Evolutionary conservation across 1,284 basidiomycete species (phyloP).

Genomic region (Boletus holoroseus): DNA sequence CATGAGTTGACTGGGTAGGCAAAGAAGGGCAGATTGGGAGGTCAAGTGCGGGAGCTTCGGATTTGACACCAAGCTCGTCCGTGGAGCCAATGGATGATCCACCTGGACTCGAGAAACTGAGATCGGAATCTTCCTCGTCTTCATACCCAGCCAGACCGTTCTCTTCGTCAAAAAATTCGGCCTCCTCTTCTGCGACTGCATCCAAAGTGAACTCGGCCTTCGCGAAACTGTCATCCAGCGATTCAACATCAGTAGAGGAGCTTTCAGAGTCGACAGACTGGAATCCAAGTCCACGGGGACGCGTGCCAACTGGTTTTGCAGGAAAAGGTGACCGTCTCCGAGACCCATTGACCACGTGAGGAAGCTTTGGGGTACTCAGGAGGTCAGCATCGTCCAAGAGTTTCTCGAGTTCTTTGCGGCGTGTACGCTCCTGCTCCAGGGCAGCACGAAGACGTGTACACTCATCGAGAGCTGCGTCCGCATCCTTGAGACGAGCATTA

Average conservation of each 20-base stretch:
- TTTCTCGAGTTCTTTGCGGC: conserved; percentile 39
- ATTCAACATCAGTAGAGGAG: conserved; percentile 62
- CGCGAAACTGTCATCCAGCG: conserved; percentile 39
- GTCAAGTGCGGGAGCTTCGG: conserved; percentile 1
- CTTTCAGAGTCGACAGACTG: conserved; percentile 58
- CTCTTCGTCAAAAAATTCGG: conserved; percentile 46
- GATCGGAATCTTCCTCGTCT: conserved; percentile 61
- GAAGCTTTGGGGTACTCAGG: conserved; percentile 28
- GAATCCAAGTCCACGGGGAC: conserved; percentile 47
- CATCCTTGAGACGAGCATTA: conserved; percentile 32
- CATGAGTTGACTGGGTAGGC: conserved; percentile 27
- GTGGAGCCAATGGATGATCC: conserved; percentile 54
- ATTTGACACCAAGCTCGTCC: conserved; percentile 37
- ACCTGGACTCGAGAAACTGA: conserved; percentile 43
- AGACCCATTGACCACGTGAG: conserved; percentile 10
- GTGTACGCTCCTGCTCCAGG: conserved; percentile 37
- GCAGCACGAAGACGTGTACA: conserved; percentile 31
- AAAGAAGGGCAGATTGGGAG: conserved; percentile 6
- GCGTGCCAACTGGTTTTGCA: conserved; percentile 19
- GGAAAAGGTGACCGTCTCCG: conserved; percentile 15
- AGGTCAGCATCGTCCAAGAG: conserved; percentile 40
- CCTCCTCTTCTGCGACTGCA: conserved; percentile 51
- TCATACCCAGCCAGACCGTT: conserved; percentile 61
- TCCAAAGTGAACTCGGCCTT: conserved; percentile 47
- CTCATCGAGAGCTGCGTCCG: conserved; percentile 33